Evolutionary conservation across 371 early-diverging fungal genomes (phyloP), one percentile per base, ranked within the genome.

Genomic region (Syncephalastrum monosporum): DNA sequence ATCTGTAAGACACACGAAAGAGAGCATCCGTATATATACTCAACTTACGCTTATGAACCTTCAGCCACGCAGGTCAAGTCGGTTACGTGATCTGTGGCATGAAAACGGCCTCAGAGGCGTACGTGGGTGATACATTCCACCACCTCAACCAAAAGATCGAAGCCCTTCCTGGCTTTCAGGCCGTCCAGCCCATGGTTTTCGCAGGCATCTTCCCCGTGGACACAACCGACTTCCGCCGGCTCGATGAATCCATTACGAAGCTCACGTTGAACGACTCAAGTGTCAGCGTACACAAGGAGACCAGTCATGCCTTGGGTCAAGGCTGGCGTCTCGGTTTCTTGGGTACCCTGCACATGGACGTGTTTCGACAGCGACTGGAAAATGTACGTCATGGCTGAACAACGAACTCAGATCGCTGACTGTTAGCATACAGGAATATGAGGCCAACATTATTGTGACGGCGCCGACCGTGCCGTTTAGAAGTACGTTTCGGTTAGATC

Each of bases 301-400:
- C 94, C 6, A 86, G 88, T 64, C 78, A 74, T 47, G 92, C 96
- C 14, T 61, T 98, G 15, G 99, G 99, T 1, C 97, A 95, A 75
- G 99, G 99, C 2, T 98, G 94, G 88, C 85, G 99, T 19, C 78
- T 98, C 17, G 99, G 99, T 1, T 98, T 98, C 58, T 63, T 97
- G 59, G 99, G 98, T 4, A 96, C 94, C 0, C 65, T 98, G 29
- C 98, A 97, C 56, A 93, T 97, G 97, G 99, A 98, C 66, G 98
- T 98, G 15, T 97, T 98, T 65, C 77, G 91, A 24, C 95, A 97
- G 63, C 79, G 99, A 24, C 69, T 98, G 43, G 96, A 97, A 63
- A 91, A 96, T 69, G 87, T 87, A 75, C 42, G 47, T 51, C 10
- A 15, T 14, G 38, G 38, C 10, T 33, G 38, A 33, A 10, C 5